Base-by-base conservation (phyloP, 2,329 filamentous ascomycete species). In the Claviceps sp. region DNA sequence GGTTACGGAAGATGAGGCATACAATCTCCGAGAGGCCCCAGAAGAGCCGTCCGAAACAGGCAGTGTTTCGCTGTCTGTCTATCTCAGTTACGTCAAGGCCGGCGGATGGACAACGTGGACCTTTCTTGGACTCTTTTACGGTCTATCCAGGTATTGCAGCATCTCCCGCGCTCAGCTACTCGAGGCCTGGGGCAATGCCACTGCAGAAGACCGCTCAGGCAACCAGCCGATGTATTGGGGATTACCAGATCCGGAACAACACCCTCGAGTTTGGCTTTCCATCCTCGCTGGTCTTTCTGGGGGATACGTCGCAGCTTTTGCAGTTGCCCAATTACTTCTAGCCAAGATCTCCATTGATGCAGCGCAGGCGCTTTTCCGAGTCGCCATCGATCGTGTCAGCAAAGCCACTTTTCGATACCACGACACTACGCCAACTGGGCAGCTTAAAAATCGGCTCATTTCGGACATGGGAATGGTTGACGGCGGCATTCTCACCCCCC, bases 391-490 rank as follows among this genome's bases (percentile, higher is more conserved):
- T 1, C 79, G 78, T 50, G 87, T 95, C 48, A 85, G 84, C 62
- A 79, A 82, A 59, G 87, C 89, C 0, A 90, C 84, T 0, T 95
- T 96, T 68, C 81, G 89, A 1, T 96, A 90, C 66, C 93, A 95
- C 69, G 90, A 96, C 63, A 81, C 88, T 4, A 95, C 90, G 0
- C 90, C 90, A 0, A 83, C 94, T 0, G 90, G 90, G 0, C 81
- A 90, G 47, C 72, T 96, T 55, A 95, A 95, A 87, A 96, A 96
- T 64, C 80, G 90, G 7, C 75, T 96, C 55, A 95, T 89, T 0
- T 88, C 87, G 1, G 89, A 96, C 61, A 93, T 95, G 68, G 87
- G 86, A 30, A 90, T 88, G 48, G 78, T 95, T 0, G 90, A 96
- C 61, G 89, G 89, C 1, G 84, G 86, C n/a, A 86, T 95, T 59